Conservation (phyloP, 2,329 filamentous ascomycete species). For the Aspergillus tanneri region DNA sequence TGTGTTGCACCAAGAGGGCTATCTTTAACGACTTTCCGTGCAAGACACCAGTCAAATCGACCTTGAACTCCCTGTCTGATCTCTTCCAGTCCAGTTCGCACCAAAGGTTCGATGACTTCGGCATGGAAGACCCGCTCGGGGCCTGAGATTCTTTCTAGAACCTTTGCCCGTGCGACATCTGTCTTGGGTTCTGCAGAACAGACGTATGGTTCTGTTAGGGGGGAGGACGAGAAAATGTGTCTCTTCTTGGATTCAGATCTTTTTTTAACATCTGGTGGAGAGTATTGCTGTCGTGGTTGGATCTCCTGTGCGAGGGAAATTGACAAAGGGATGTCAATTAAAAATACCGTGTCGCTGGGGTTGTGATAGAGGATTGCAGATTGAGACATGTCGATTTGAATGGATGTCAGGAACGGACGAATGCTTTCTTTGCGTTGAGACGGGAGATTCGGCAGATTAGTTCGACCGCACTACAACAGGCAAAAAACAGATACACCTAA, state of each 20-base stretch:
- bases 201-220: constrained; percentile 49
- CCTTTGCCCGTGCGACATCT: constrained; percentile 41
- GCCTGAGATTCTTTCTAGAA: constrained; percentile 37
- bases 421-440: not conserved
- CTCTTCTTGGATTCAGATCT: not conserved
- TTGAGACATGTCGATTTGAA: constrained; percentile 1
- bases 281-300: constrained; percentile 6
- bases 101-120: constrained; percentile 27
- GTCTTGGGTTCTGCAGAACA: constrained; percentile 53
- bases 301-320: constrained; percentile 55
- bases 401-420: not conserved
- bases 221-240: constrained; percentile 47
- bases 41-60: constrained; percentile 36
- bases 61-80: constrained; percentile 24
- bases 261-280: not conserved
- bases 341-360: constrained; percentile 42
- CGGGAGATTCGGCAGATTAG: not conserved
- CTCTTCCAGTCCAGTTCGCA: constrained; percentile 41
- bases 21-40: constrained; percentile 14
- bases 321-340: constrained; percentile 60
- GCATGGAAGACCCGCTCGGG: constrained; percentile 34
- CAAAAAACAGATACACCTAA: not conserved
- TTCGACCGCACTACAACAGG: not conserved
- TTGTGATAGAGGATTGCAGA: constrained; percentile 55
- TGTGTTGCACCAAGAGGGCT: not conserved